Evolutionary conservation across 768 basidiomycete genomes (phyloP).

Genomic region (Phaeotremella skinneri): DNA sequence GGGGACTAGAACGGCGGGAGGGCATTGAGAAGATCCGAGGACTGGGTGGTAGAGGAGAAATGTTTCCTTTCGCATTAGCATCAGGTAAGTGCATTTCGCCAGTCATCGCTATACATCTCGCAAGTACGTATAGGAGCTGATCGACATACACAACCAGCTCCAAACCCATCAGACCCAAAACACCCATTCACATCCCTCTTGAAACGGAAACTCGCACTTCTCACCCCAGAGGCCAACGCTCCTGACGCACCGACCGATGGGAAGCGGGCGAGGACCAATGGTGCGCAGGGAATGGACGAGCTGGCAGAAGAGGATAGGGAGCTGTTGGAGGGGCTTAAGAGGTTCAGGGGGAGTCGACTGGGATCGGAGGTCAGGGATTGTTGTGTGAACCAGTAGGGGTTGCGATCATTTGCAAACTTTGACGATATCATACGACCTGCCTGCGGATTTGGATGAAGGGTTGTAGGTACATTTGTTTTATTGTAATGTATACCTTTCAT

Average conservation of each 20-base stretch:
- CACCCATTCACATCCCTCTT: conserved; percentile 29
- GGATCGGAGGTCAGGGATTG: conserved; percentile 38
- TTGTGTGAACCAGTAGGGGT: conserved; percentile 33
- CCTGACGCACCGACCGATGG: background rate
- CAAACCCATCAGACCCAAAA: conserved; percentile 20
- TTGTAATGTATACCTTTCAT: too few species aligned
- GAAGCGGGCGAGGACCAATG: background rate
- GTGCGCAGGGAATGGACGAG: conserved; percentile 1
- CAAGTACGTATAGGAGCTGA: background rate
- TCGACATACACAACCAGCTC: conserved; percentile 11
- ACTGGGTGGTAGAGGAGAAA: conserved; percentile 21
- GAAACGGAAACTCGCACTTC: conserved; percentile 26
- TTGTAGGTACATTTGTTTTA: too few species aligned
- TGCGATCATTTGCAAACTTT: background rate
- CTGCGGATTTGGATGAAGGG: too few species aligned
- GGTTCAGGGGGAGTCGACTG: conserved; percentile 36
- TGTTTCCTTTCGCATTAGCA: conserved; percentile 40
- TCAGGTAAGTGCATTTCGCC: conserved; percentile 14
- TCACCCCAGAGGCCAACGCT: conserved; percentile 10
- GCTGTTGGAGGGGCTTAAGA: conserved; percentile 36
- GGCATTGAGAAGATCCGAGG: conserved; percentile 28
- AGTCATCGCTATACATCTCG: background rate
- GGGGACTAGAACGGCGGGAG: conserved; percentile 33
- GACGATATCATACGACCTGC: background rate
- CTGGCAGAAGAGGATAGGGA: conserved; percentile 35